Evolutionary conservation across 2,329 filamentous ascomycete genomes (phyloP).

Genomic region (Helotiales sp.): DNA sequence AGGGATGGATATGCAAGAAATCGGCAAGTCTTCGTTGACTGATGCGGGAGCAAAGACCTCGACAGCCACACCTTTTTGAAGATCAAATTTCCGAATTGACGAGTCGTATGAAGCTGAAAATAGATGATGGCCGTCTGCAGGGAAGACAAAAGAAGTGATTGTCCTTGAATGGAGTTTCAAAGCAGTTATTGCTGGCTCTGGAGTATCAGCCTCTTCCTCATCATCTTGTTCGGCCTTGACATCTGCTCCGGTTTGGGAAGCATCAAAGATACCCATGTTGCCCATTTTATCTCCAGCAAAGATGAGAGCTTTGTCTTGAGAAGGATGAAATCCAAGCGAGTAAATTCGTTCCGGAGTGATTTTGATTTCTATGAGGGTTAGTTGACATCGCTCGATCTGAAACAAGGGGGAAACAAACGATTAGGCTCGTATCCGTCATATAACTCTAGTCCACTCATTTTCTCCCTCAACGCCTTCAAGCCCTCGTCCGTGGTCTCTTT

Average conservation of each 20-base stretch:
- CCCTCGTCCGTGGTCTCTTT: constrained; percentile 79
- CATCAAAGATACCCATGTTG: constrained; percentile 88
- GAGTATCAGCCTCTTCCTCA: constrained; percentile 65
- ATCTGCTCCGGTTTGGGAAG: constrained; percentile 67
- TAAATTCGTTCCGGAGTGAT: constrained; percentile 89
- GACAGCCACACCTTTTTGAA: constrained; percentile 77
- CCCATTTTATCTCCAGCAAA: constrained; percentile 96
- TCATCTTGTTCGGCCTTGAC: constrained; percentile 65
- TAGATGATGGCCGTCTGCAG: constrained; percentile 73
- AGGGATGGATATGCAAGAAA: constrained; percentile 85
- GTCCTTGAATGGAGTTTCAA: constrained; percentile 91
- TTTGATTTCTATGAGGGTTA: constrained; percentile 71
- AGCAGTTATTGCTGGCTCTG: constrained; percentile 81
- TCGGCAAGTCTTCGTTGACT: constrained; percentile 71
- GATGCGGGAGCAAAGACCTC: constrained; percentile 81
- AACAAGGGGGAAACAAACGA: constrained; percentile 54
- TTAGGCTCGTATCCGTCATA: constrained; percentile 87
- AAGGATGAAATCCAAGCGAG: constrained; percentile 86
- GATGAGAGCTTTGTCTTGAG: constrained; percentile 80
- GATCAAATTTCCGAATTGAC: constrained; percentile 84
- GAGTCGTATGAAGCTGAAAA: constrained; percentile 93
- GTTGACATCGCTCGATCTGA: background rate
- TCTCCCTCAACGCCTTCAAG: constrained; percentile 72
- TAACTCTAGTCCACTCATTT: constrained; percentile 76
- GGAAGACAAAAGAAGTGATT: constrained; percentile 82